These are phyloP conservation scores for Corymbia citriodora DNA, from an alignment of 441 rosid genomes.

Conservation along the genomic window DNA sequence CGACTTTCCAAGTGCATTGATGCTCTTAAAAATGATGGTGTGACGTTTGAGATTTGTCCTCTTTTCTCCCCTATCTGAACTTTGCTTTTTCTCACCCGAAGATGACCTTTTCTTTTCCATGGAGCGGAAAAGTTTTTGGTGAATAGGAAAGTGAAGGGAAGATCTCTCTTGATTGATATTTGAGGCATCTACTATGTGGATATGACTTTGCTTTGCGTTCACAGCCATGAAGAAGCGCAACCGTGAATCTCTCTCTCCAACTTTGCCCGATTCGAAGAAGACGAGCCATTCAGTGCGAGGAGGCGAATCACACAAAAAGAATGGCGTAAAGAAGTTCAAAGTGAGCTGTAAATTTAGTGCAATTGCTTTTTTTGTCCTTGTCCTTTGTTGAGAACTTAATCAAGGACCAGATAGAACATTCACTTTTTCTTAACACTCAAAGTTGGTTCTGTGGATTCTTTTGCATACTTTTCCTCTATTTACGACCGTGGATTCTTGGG, in stretches of 20 bases:
- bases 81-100: slow-evolving; percentile 19
- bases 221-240: slow-evolving; percentile 84
- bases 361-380: slow-evolving; percentile 8
- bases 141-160: not conserved
- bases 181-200: slow-evolving; percentile 9
- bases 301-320: slow-evolving; percentile 31
- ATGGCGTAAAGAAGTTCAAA: slow-evolving; percentile 34
- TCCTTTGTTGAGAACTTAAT: not conserved
- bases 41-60: slow-evolving; percentile 10
- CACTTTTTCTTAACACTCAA: not conserved
- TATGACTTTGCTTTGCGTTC: slow-evolving; percentile 14
- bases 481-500: not conserved
- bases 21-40: slow-evolving; percentile 18
- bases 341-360: slow-evolving; percentile 33
- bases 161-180: not conserved
- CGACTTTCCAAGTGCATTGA: slow-evolving; percentile 19
- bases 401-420: not conserved
- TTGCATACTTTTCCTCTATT: not conserved
- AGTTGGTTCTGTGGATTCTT: not conserved
- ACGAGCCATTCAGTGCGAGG: slow-evolving; percentile 28
- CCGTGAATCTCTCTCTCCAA: slow-evolving; percentile 48
- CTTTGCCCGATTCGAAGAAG: slow-evolving; percentile 55
- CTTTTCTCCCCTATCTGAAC: slow-evolving; percentile 12
- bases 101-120: slow-evolving; percentile 24
- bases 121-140: slow-evolving; percentile 18